Conservation (phyloP, 2,329 filamentous ascomycete genomes). For the Exophiala dermatitidis region DNA sequence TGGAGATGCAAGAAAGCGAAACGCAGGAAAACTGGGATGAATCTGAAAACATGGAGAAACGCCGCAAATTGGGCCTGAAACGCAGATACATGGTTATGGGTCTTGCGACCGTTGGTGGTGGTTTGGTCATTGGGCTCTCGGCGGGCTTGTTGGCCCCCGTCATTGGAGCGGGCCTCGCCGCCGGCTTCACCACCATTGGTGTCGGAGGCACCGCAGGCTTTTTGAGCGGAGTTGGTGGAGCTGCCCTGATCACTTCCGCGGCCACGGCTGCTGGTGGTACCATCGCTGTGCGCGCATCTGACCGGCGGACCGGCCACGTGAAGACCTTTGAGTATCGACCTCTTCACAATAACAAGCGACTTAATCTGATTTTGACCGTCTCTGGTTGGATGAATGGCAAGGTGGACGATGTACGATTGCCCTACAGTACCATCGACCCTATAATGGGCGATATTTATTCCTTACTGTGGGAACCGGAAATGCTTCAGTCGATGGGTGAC, state of each 20-base stretch:
- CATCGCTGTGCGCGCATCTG: constrained; percentile 78
- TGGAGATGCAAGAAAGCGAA: constrained; percentile 94
- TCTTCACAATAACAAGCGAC: constrained; percentile 93
- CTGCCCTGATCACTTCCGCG: constrained; percentile 85
- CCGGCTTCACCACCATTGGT: constrained; percentile 91
- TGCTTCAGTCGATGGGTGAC: constrained; percentile 95
- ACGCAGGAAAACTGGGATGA: constrained; percentile 98
- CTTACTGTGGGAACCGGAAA: constrained; percentile 94
- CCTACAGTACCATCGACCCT: constrained; percentile 92
- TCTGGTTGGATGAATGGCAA: constrained; percentile 99
- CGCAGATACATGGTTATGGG: constrained; percentile 91
- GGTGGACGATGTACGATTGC: constrained; percentile 88
- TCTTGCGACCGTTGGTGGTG: constrained; percentile 87
- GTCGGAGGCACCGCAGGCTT: constrained; percentile 84
- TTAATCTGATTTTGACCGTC: constrained; percentile 90
- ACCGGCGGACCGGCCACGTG: constrained; percentile 80
- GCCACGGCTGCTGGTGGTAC: constrained; percentile 80
- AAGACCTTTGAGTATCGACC: constrained; percentile 96
- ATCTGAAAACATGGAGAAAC: constrained; percentile 80
- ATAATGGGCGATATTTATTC: constrained; percentile 99
- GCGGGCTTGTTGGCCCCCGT: constrained; percentile 86
- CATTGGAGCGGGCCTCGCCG: constrained; percentile 87
- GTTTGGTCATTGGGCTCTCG: constrained; percentile 88
- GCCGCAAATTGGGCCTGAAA: constrained; percentile 73
- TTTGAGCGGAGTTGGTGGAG: constrained; percentile 82